Conservation (phyloP, 1,139 yeast species). For the Pneumocystis carinii region DNA sequence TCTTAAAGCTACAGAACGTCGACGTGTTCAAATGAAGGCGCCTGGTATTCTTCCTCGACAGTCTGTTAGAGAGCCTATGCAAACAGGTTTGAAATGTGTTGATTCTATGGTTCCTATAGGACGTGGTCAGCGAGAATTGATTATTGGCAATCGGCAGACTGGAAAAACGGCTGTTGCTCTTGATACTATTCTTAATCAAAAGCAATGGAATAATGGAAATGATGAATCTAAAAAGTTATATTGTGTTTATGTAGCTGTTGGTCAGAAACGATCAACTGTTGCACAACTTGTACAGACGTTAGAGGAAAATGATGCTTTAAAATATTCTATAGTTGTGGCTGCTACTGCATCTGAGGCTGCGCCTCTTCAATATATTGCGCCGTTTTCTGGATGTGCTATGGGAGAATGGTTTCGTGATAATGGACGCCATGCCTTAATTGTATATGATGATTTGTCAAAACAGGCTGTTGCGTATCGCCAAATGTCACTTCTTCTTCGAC, state of each 20-base stretch:
- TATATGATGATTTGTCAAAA: slow-evolving; percentile 96
- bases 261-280: slow-evolving; percentile 99
- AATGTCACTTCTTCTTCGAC: slow-evolving; percentile 90
- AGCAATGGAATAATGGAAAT: slow-evolving; percentile 90
- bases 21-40: slow-evolving; percentile 98
- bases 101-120: slow-evolving; percentile 99
- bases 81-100: slow-evolving; percentile 98
- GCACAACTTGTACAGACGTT: slow-evolving; percentile 98
- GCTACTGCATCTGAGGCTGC: slow-evolving; percentile 99
- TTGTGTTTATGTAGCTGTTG: slow-evolving; percentile 99
- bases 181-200: slow-evolving; percentile 96
- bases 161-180: slow-evolving; percentile 99
- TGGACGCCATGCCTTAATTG: slow-evolving; percentile 92
- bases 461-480: slow-evolving; percentile 99
- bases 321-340: slow-evolving; percentile 95
- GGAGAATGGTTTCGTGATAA: slow-evolving; percentile 99
- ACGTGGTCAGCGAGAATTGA: slow-evolving; percentile 99
- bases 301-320: slow-evolving; percentile 95
- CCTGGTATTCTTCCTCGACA: slow-evolving; percentile 99
- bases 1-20: slow-evolving; percentile 64
- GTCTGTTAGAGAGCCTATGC: slow-evolving; percentile 98
- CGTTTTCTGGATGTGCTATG: slow-evolving; percentile 98
- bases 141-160: slow-evolving; percentile 99
- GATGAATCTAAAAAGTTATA: slow-evolving; percentile 96
- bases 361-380: slow-evolving; percentile 99